Evolutionary conservation across 2,329 filamentous ascomycete species (phyloP), one percentile per base, ranked within the genome.

Genomic region (Alternaria triticimaculans): DNA sequence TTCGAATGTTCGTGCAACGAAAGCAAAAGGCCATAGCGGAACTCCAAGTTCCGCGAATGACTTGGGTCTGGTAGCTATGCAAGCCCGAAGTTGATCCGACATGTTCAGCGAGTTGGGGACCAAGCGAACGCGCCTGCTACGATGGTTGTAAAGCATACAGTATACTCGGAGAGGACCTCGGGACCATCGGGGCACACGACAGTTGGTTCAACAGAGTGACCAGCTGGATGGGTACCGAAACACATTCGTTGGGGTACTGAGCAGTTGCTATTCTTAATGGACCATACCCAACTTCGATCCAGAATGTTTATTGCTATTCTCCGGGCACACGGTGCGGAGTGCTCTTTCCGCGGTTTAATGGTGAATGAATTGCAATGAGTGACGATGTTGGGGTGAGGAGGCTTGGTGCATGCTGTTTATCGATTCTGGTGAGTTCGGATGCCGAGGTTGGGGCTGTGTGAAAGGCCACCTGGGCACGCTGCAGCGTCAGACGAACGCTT

Each of bases 231-330:
- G 28, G 7, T 51, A 37, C 33, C 28, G 26, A 53, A 23, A 28
- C 49, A 53, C 49, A 25, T 33, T 53, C 49, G 30, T 30, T 50
- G 80, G 84, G 33, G 49, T 30, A 53, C 28, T 83, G 79, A 84
- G 83, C 58, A 82, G 84, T 50, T 78, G 76, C 10, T 81, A 84
- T 69, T 79, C 75, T 58, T 70, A 77, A 30, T 80, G 83, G 56
- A 81, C 69, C 84, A 80, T 76, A 78, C 77, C 7, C 76, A 80
- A 7, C 75, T 83, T 48, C 28, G 30, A 44, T 20, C n/a, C 33
- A 65, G 73, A 14, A 76, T 11, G 64, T 50, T 48, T 72, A 77
- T 45, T 71, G 75, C 58, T 80, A 80, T 11, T 69, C 76, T 37
- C 63, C 6, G 74, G 77, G 45, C 71, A 77, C 45, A 81, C 65